A percentile compares a stretch with the other conserved stretches of the same genome.
Conservation (phyloP, 2,329 filamentous ascomycete genomes). For the Aspergillus neoniger region DNA sequence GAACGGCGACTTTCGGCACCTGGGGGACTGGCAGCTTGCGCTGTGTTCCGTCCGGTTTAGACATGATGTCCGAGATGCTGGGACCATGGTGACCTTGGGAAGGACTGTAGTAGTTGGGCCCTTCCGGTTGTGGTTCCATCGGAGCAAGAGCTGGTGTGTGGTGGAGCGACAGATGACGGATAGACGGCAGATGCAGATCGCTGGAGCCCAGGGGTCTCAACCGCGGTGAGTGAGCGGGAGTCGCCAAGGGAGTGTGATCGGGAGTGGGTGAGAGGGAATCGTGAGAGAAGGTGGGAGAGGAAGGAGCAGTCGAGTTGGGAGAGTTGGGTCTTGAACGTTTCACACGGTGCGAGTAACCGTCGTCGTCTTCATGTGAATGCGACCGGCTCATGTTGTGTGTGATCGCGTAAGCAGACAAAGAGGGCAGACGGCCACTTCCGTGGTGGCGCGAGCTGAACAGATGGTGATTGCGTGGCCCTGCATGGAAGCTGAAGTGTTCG, state of each 20-base stretch:
- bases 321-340: constrained; percentile 94
- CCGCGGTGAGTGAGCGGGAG: constrained; percentile 90
- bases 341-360: constrained; percentile 72
- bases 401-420: constrained; percentile 73
- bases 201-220: constrained; percentile 72
- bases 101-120: constrained; percentile 61
- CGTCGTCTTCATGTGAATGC: constrained; percentile 74
- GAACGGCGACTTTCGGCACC: constrained; percentile 81
- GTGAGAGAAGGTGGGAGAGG: constrained; percentile 94
- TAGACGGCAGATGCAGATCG: constrained; percentile 80
- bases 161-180: constrained; percentile 71
- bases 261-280: constrained; percentile 94
- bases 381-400: constrained; percentile 86
- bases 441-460: constrained; percentile 50
- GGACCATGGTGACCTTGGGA: constrained; percentile 65
- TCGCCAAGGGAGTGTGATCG: constrained; percentile 97
- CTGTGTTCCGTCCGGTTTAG: constrained; percentile 80
- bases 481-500: constrained; percentile 49
- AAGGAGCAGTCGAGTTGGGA: constrained; percentile 91
- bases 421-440: constrained; percentile 64
- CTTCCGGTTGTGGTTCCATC: constrained; percentile 67
- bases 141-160: constrained; percentile 69
- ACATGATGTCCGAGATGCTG: constrained; percentile 90
- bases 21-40: constrained; percentile 89
- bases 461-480: constrained; percentile 50